Base-by-base conservation (phyloP, 2,329 filamentous ascomycete species). In the Alternaria ventricosa region DNA sequence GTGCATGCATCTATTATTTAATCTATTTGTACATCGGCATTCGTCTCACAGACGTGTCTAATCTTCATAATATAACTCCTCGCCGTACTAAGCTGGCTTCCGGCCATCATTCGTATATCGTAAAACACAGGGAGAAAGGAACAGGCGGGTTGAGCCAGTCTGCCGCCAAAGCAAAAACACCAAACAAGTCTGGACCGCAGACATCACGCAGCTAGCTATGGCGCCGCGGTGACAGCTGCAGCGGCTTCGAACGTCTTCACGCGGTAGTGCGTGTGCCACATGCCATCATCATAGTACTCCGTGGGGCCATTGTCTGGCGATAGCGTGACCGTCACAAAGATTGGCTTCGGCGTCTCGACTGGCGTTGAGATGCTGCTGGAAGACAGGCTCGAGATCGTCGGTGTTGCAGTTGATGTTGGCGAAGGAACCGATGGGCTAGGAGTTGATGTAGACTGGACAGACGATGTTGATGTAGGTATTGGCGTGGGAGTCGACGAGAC, bases 261-360 rank as follows among this genome's bases (percentile, higher is more conserved):
- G 0, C 72, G 69, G 64, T 84, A 84, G 22, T 63, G 72, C 6
- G 82, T 84, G 63, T 83, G 81, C 81, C 82, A 84, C 70, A 81
- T 67, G n/a, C 82, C 82, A 55, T 82, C 70, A 60, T 83, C 82
- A 60, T 83, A 84, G 72, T 80, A 83, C 33, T 76, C 68, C 3
- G 77, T 79, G 9, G 79, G 71, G 9, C 60, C 70, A 8, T 67
- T 64, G 10, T 68, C 61, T 23, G 70, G 64, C 3, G 77, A 73
- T 13, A 77, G 65, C 3, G 75, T 75, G 36, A 79, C 67, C 13
- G 75, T 77, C 9, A 78, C 65, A 36, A 78, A 64, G 28, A 72
- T 73, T 2, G 76, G 69, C 63, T 69, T 69, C 8, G 69, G 67
- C 6, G 65, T 74, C 49, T 61, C 46, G 2, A 63, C 62, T 20